Conservation (phyloP, 2,329 filamentous ascomycete genomes). For the Meredithiella fracta region DNA sequence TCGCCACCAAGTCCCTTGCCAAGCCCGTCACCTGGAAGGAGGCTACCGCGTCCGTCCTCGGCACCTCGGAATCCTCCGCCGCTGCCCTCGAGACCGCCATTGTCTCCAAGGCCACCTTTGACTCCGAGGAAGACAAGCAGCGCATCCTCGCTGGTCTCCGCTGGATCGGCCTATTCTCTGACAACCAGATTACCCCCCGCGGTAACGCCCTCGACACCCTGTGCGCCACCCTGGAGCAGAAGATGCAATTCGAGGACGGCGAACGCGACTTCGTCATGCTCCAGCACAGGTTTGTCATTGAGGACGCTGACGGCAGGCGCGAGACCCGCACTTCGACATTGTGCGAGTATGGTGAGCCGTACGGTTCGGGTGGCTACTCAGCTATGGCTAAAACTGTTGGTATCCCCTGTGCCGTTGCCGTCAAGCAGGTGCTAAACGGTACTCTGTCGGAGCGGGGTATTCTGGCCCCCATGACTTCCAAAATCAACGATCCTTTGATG, state of each 20-base stretch:
- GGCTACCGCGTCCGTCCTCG: slow-evolving; percentile 61
- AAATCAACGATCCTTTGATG: slow-evolving; percentile 58
- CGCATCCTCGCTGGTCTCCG: slow-evolving; percentile 54
- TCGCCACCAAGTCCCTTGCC: slow-evolving; percentile 47
- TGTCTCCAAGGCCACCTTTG: slow-evolving; percentile 57
- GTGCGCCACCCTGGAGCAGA: slow-evolving; percentile 73
- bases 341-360: slow-evolving; percentile 63
- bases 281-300: slow-evolving; percentile 71
- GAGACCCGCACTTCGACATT: slow-evolving; percentile 71
- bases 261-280: slow-evolving; percentile 75
- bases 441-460: slow-evolving; percentile 57
- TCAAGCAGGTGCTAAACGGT: slow-evolving; percentile 62
- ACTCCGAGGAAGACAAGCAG: slow-evolving; percentile 41
- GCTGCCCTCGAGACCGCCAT: slow-evolving; percentile 59
- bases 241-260: slow-evolving; percentile 71
- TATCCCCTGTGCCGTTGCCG: slow-evolving; percentile 47
- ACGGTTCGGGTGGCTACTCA: slow-evolving; percentile 59
- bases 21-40: slow-evolving; percentile 64
- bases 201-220: slow-evolving; percentile 81
- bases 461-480: slow-evolving; percentile 57
- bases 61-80: slow-evolving; percentile 47
- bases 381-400: slow-evolving; percentile 76
- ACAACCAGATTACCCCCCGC: slow-evolving; percentile 50
- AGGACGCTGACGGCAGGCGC: slow-evolving; percentile 60
- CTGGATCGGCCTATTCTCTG: slow-evolving; percentile 55